Conservation (phyloP, 176 grass and related monocot genomes). For the Otatea glauca region DNA sequence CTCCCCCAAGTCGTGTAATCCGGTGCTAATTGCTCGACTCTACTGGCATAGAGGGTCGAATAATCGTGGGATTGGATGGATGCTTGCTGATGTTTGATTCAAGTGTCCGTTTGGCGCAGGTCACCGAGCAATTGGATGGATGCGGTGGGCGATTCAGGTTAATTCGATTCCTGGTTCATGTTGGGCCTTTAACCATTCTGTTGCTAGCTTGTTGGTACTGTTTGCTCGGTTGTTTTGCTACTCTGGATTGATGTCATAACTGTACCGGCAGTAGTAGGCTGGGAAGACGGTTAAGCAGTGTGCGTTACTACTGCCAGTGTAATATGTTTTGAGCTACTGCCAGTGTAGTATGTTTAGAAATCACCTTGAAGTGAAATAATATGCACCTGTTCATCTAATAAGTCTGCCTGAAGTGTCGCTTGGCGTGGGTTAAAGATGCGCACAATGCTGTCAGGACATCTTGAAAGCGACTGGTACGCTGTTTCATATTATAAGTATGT, state of each 20-base stretch:
- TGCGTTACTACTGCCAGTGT: background rate
- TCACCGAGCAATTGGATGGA: conserved; percentile 23
- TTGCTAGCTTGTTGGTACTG: background rate
- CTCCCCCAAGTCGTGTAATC: background rate
- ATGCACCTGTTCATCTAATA: background rate
- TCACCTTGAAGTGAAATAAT: background rate
- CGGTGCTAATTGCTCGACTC: background rate
- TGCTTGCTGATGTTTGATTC: background rate
- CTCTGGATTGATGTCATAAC: too few species aligned
- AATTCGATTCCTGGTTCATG: background rate
- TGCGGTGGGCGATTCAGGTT: conserved; percentile 40
- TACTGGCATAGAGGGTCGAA: background rate
- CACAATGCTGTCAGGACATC: background rate
- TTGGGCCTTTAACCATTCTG: background rate
- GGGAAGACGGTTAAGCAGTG: too few species aligned
- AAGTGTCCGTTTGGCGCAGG: conserved; percentile 26
- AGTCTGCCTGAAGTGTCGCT: background rate
- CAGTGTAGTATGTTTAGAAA: background rate
- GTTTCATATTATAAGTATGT: background rate
- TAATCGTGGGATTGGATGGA: background rate
- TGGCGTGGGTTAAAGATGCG: background rate
- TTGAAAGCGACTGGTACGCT: background rate
- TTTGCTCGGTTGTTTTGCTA: background rate
- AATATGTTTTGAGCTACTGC: too few species aligned
- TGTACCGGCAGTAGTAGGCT: too few species aligned